Evolutionary conservation across 768 basidiomycete species (phyloP), one percentile per base, ranked within the genome.

Genomic region (Tricholoma matsutake): DNA sequence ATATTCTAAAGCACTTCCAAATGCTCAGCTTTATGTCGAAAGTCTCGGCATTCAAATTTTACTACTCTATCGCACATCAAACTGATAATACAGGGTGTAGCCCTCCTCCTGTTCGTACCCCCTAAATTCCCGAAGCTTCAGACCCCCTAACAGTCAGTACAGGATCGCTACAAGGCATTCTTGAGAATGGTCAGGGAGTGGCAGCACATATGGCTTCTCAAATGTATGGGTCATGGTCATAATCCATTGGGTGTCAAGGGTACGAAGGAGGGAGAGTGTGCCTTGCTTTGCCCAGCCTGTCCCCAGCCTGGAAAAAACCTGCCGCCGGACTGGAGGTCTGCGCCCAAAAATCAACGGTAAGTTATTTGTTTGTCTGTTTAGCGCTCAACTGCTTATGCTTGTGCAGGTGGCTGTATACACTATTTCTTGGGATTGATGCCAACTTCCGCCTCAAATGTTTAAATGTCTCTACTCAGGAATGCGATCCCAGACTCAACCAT

Each of bases 251-350:
- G 71, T 13, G 54, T 67, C 5, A 32, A 18, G 2, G 58, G 22
- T 4, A 71, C 68, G 3, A 31, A 61, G 41, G 25, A 22, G 1
- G 68, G 70, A 0, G 65, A 70, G 41, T 63, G 65, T 18, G 72
- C 70, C 1, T 56, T 74, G 4, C n/a, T 64, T 28, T 74, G 73
- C 51, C 69, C 68, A 6, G 67, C 67, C n/a, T n/a, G n/a, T n/a
- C n/a, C n/a, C n/a, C n/a, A n/a, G n/a, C n/a, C n/a, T n/a, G n/a
- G n/a, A n/a, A 68, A 62, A 22, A 73, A 74, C 56, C 34, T 73
- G 11, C 69, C 65, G 3, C 28, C 22, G 4, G 63, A 63, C 10
- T 72, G 69, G 73, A 35, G 58, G 14, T 11, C 43, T 16, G 63
- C 39, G 1, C 61, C 64, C 4, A 54, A 61, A 11, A 37, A 31